Percentiles rank a stretch among this genome's conserved stretches.
phyloP scores from a whole-genome alignment of 441 rosid genomes.

The Gossypium gossypioides region DNA sequence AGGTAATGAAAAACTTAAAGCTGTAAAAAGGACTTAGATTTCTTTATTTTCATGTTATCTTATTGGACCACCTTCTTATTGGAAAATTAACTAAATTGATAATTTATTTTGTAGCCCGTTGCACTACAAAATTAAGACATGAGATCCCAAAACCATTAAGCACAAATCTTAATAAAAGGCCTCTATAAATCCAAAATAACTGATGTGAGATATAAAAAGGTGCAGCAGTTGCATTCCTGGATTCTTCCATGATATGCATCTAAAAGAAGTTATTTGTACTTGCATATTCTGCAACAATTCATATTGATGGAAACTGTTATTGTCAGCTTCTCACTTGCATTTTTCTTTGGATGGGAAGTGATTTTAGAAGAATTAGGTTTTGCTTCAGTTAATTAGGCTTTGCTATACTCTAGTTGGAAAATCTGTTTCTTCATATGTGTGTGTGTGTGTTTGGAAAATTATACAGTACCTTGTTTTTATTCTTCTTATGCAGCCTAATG shows the following conservation, averaged over 20 bases:
- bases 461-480: background rate
- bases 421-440: background rate
- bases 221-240: background rate
- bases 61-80: background rate
- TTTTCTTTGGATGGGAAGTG: background rate
- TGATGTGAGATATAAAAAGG: background rate
- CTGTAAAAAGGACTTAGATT: background rate
- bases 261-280: background rate
- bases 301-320: background rate
- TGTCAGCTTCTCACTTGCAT: background rate
- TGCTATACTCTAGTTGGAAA: background rate
- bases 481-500: conserved; percentile 54
- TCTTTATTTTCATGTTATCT: background rate
- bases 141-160: background rate
- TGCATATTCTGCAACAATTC: background rate
- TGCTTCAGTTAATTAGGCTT: background rate
- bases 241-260: background rate
- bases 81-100: background rate
- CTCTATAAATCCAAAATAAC: background rate
- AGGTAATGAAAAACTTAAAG: conserved; percentile 37
- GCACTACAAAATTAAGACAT: background rate
- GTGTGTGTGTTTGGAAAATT: background rate
- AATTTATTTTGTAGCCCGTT: background rate
- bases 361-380: background rate
- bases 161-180: background rate